Percentiles rank a stretch among this genome's conserved stretches.
phyloP scores from a whole-genome alignment of 139 green algal species.

The Chlorella sp. region DNA sequence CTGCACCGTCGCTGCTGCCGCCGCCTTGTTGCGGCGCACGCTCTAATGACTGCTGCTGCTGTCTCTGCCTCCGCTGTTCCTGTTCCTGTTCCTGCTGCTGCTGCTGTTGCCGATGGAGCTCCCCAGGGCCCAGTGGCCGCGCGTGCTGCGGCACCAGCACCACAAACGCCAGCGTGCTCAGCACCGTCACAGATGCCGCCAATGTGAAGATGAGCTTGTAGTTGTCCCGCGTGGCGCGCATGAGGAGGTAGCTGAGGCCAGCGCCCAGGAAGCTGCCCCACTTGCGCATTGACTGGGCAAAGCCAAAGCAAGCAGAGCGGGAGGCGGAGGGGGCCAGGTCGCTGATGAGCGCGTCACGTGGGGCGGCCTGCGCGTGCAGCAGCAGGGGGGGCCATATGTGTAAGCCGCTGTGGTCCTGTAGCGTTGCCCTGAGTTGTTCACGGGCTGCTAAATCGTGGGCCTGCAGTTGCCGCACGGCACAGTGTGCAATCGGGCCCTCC shows the following conservation, averaged over 20 bases:
- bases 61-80: background rate
- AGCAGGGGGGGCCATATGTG: too few relatives aligned
- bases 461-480: too few relatives aligned
- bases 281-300: constrained; percentile 55
- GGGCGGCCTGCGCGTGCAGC: constrained; percentile 49
- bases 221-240: constrained; percentile 52
- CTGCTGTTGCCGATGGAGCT: background rate
- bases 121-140: background rate
- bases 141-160: constrained; percentile 38
- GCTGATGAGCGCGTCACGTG: constrained; percentile 51
- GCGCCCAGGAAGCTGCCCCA: constrained; percentile 48
- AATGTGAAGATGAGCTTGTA: constrained; percentile 55
- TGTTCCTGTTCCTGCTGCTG: too few relatives aligned
- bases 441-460: too few relatives aligned
- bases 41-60: background rate
- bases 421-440: too few relatives aligned
- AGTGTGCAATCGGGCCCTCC: too few relatives aligned
- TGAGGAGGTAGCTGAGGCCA: constrained; percentile 43
- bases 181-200: constrained; percentile 27
- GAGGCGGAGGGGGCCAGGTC: constrained; percentile 39
- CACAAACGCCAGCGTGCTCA: constrained; percentile 36
- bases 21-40: too few relatives aligned
- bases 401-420: too few relatives aligned
- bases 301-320: constrained; percentile 49
- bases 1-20: background rate